Base-by-base conservation (phyloP, 805 yeast species). In the Osmozyma mogii region DNA sequence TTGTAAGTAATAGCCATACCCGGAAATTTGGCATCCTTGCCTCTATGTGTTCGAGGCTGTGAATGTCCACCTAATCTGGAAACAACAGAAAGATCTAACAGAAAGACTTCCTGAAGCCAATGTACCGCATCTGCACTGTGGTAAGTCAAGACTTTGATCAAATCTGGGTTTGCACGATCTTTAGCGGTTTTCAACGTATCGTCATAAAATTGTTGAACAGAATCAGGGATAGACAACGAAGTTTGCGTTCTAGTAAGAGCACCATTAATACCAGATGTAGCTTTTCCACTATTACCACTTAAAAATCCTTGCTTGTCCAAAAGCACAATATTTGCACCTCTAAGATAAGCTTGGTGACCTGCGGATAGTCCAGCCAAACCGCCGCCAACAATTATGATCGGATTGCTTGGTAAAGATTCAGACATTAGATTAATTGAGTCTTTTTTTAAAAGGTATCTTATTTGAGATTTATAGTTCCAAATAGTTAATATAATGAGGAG, bases 11-110 rank as follows among this genome's bases (percentile, higher is more conserved):
- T 72, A 6, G 82, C 78, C 71, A 71, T 72, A 1, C 82, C 83
- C 3, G 82, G 82, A 29, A 75, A 74, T 36, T 70, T 63, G 12
- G 75, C 68, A 36, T 73, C 80, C 28, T 72, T 68, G 1, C 94
- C 88, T 43, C 94, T 68, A 50, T 84, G 94, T 1, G 95, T 84
- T 51, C 95, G 65, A 13, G 84, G 76, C 28, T 67, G 73, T 1
- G 87, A 76, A 48, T 84, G 94, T 3, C 95, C 95, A 16, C 94
- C 94, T 24, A 84, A 54, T 43, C 83, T 71, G n/a, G 84, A 70
- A 9, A 84, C 80, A 10, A 77, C 61, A 6, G 81, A 68, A 32
- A 84, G 57, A 43, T 78, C 83, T 28, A 82, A 56, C 5, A 64
- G 68, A 42, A 82, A 74, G 4, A 65, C 69, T 17, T 70, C 65